Conservation (phyloP, 768 basidiomycete species). For the Tricholoma furcatifolium region DNA sequence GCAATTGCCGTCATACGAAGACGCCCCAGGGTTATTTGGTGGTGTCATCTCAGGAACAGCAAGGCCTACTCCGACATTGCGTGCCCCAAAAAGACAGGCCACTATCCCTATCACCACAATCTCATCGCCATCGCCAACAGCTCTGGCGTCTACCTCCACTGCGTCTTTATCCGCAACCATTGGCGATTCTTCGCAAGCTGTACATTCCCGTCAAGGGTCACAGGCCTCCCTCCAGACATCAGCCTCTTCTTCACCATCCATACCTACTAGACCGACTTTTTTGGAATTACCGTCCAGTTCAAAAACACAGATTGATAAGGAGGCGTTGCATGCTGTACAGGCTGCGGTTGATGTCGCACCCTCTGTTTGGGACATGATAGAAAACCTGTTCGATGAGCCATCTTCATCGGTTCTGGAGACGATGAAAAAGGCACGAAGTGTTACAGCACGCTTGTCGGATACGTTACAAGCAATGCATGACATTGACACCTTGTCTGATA, state of each 20-base stretch:
- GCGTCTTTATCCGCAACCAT: slow-evolving; percentile 4
- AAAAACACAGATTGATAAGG: slow-evolving; percentile 70
- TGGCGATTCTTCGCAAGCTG: slow-evolving; percentile 18
- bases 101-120: slow-evolving; percentile 34
- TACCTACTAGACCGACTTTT: slow-evolving; percentile 34
- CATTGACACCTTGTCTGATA: slow-evolving; percentile 51
- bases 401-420: slow-evolving; percentile 47
- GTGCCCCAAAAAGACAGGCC: slow-evolving; percentile 50
- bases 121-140: slow-evolving; percentile 26
- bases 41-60: slow-evolving; percentile 35
- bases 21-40: slow-evolving; percentile 34
- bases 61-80: slow-evolving; percentile 38
- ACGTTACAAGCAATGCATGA: slow-evolving; percentile 59
- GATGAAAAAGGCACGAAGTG: slow-evolving; percentile 59
- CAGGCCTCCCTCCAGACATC: slow-evolving; percentile 37
- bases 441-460: slow-evolving; percentile 62
- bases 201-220: slow-evolving; percentile 40
- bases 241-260: slow-evolving; percentile 36
- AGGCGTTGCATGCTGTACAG: slow-evolving; percentile 77
- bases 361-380: slow-evolving; percentile 79
- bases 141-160: slow-evolving; percentile 24
- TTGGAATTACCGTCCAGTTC: slow-evolving; percentile 53
- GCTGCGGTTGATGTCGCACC: slow-evolving; percentile 78
- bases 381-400: slow-evolving; percentile 58
- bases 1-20: slow-evolving; percentile 66